Evolutionary conservation across 306 rosid species (phyloP).

Genomic region (Acacia acuminata): DNA sequence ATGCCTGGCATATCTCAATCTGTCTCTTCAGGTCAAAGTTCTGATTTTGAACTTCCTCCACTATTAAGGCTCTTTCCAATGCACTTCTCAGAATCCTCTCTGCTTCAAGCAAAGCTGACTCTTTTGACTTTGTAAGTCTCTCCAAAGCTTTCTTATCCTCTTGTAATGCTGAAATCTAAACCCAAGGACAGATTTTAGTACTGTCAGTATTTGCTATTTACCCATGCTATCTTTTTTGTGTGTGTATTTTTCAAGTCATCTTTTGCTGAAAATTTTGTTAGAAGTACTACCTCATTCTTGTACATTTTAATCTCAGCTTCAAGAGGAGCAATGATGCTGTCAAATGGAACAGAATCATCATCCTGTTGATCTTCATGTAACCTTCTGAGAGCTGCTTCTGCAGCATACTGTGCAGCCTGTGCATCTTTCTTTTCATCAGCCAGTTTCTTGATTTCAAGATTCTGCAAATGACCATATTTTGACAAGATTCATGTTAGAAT

Average conservation of each 20-base stretch:
- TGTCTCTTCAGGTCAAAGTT: conserved; percentile 93
- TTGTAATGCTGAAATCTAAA: conserved; percentile 68
- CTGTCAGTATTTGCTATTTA: conserved; percentile 8
- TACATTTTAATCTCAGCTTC: conserved; percentile 87
- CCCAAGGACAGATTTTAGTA: conserved; percentile 11
- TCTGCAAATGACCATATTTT: conserved; percentile 54
- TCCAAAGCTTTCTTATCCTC: conserved; percentile 92
- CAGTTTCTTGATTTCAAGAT: conserved; percentile 76
- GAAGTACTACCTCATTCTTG: conserved; percentile 79
- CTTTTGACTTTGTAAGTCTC: conserved; percentile 82
- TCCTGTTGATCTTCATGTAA: conserved; percentile 65
- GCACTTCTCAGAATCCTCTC: conserved; percentile 85
- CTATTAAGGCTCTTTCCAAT: conserved; percentile 88
- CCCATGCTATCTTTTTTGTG: neutral
- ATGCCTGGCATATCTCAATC: conserved; percentile 95
- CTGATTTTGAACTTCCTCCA: conserved; percentile 95
- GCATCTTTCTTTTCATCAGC: conserved; percentile 78
- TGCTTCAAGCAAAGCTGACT: conserved; percentile 85
- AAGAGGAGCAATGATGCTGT: conserved; percentile 73
- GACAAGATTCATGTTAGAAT: conserved; percentile 9
- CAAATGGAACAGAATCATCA: conserved; percentile 68
- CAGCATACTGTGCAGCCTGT: conserved; percentile 86
- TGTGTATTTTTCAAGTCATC: neutral
- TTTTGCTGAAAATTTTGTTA: neutral
- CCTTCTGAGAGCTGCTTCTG: conserved; percentile 86